Percentiles rank a stretch among this genome's conserved stretches.
Evolutionary conservation across 495 filamentous ascomycete species (phyloP).

Genomic region (Peziza echinospora): DNA sequence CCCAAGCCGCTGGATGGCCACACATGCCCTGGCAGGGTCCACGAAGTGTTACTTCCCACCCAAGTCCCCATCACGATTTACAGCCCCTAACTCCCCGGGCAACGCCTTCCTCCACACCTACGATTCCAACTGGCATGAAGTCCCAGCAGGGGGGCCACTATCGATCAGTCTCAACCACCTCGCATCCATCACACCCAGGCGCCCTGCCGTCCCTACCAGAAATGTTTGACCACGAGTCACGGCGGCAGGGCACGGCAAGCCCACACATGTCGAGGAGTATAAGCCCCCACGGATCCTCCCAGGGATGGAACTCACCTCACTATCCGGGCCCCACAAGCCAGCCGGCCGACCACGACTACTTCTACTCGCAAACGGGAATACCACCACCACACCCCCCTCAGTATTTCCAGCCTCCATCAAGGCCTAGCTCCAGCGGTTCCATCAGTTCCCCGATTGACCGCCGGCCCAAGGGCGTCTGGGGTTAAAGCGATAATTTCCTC

Average conservation of each 20-base stretch:
- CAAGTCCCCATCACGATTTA: conserved; percentile 50
- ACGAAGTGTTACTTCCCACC: conserved; percentile 47
- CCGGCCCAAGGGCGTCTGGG: neutral
- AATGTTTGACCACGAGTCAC: conserved; percentile 58
- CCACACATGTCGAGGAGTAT: conserved; percentile 14
- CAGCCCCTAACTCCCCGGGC: conserved; percentile 51
- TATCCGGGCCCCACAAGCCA: conserved; percentile 2
- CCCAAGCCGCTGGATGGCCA: conserved; percentile 36
- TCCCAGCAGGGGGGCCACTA: conserved; percentile 23
- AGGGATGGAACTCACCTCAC: conserved; percentile 9
- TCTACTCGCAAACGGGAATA: no score
- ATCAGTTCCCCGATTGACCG: neutral
- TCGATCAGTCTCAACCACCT: conserved; percentile 23
- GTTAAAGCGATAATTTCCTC: no score
- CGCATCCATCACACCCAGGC: conserved; percentile 41
- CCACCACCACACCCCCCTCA: conserved; percentile 13
- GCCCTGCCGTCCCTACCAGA: conserved; percentile 42
- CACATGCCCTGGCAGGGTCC: conserved; percentile 35
- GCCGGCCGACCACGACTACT: conserved; percentile 13
- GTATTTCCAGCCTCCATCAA: conserved; percentile 12
- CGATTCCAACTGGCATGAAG: conserved; percentile 33
- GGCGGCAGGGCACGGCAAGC: conserved; percentile 8
- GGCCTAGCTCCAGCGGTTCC: neutral
- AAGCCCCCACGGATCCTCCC: conserved; percentile 7
- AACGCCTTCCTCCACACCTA: conserved; percentile 40